phyloP scores from a whole-genome alignment of 257 asterid genomes.

The Haberlea rhodopensis region DNA sequence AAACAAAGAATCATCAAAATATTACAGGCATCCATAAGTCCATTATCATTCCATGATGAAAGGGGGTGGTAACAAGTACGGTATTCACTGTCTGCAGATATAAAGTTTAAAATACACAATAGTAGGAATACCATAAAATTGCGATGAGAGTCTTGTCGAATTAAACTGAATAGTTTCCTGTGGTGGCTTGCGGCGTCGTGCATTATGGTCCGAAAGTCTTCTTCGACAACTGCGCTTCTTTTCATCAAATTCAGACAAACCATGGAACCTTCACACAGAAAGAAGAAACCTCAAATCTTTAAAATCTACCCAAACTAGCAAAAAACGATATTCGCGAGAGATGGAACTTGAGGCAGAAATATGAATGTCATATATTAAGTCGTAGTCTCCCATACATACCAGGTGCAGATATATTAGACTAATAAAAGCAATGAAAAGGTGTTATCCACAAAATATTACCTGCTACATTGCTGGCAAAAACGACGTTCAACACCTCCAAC shows the following conservation, averaged over 20 bases:
- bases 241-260: conserved; percentile 74
- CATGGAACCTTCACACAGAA: conserved; percentile 71
- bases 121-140: conserved; percentile 57
- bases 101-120: too few species aligned
- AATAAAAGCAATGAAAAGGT: background rate
- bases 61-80: background rate
- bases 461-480: conserved; percentile 98
- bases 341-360: background rate
- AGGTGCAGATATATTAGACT: background rate
- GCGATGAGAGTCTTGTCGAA: conserved; percentile 53
- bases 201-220: conserved; percentile 88
- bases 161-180: conserved; percentile 65
- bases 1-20: background rate
- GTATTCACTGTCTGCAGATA: background rate
- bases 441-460: conserved; percentile 34
- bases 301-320: conserved; percentile 1
- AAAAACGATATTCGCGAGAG: background rate
- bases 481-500: conserved; percentile 76
- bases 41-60: background rate
- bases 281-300: conserved; percentile 11
- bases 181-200: conserved; percentile 88
- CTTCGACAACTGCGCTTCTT: conserved; percentile 94
- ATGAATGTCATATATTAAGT: too few species aligned
- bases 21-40: background rate
- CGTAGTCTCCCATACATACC: too few species aligned